phyloP scores from a whole-genome alignment of 352 stramenopile species.

The Pseudoperonospora humuli region DNA sequence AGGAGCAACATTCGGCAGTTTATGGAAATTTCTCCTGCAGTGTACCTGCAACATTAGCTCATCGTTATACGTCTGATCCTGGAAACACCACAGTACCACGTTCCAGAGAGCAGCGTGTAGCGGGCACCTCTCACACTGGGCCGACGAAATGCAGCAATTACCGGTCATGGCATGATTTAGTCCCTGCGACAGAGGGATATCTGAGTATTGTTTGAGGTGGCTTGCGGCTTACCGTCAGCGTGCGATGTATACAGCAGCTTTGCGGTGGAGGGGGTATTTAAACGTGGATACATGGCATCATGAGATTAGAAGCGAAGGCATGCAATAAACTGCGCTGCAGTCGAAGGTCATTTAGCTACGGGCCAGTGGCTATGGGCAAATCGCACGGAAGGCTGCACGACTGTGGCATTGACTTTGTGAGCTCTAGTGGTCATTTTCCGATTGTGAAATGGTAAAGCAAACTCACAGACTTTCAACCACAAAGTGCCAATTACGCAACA shows the following conservation, averaged over 20 bases:
- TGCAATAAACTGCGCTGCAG: conserved; percentile 55
- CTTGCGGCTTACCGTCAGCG: conserved; percentile 25
- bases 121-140: conserved; percentile 34
- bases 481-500: conserved; percentile 6
- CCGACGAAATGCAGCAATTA: conserved; percentile 28
- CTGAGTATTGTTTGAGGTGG: conserved; percentile 31
- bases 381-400: conserved; percentile 53
- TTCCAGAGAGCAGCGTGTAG: conserved; percentile 42
- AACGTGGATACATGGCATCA: conserved; percentile 52
- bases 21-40: no score
- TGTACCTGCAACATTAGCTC: no score
- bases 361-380: conserved; percentile 49
- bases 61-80: no score
- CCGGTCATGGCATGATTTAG: conserved; percentile 45
- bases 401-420: conserved; percentile 56
- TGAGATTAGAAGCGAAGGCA: conserved; percentile 38
- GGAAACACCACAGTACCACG: no score
- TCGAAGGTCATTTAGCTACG: conserved; percentile 39
- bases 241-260: conserved; percentile 66
- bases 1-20: no score
- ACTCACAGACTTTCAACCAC: conserved; percentile 21
- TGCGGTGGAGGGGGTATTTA: conserved; percentile 42
- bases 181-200: conserved; percentile 39
- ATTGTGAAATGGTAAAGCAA: conserved; percentile 49
- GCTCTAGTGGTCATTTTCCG: conserved; percentile 59